Evolutionary conservation across 2,329 filamentous ascomycete species (phyloP), one percentile per base, ranked within the genome.

Genomic region (Curvularia spicifera): DNA sequence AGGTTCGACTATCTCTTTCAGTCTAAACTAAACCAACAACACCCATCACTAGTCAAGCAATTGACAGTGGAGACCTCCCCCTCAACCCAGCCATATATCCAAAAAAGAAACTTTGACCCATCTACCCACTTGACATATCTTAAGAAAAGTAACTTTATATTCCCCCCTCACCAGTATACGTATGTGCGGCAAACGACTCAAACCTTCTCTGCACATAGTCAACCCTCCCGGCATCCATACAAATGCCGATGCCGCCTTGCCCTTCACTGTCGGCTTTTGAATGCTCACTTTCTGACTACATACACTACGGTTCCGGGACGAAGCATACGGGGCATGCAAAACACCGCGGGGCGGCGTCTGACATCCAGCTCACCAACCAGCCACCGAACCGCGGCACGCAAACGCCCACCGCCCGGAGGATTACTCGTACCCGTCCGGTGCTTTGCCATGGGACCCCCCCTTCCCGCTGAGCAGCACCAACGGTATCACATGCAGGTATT

Each of bases 381-480:
- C 29, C 9, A 31, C 29, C 10, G 29, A 31, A 31, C 9, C 29
- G 29, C 29, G 29, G 29, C 9, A 12, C 9, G 9, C 29, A 31
- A 31, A 31, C 29, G 29, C 29, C 29, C 29, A 31, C 29, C 9
- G 29, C 9, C 55, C 60, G 60, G 63, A 56, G 51, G 51, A 51
- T 63, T 65, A 65, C 33, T 59, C 55, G 53, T 45, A 51, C 44
- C 47, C 55, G 51, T 26, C 22, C 35, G 10, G 29, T 31, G 15
- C 35, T 37, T 47, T 39, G 46, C 40, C 48, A 53, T 57, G 43
- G 24, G 22, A 24, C 22, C 22, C 31, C 26, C 29, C 29, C 4
- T 42, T 28, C 40, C 55, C 49, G 53, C 44, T 37, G 6, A 45
- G 29, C 26, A 39, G 33, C 13, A 53, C 44, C 29, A 39, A 47